phyloP scores from a whole-genome alignment of 73 alveolate genomes.

The Urostyla sp. region DNA sequence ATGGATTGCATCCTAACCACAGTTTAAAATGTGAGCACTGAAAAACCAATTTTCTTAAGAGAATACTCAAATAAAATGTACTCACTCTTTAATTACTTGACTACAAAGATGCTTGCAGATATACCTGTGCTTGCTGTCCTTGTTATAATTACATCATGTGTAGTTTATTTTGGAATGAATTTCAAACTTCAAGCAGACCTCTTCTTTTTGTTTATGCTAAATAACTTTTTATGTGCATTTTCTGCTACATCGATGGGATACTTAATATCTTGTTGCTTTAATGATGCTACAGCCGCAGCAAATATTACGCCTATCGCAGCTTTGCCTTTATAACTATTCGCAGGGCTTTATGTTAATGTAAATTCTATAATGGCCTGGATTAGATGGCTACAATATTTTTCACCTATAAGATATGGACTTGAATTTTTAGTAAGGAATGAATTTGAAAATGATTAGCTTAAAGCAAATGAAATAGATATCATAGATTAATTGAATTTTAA shows the following conservation, averaged over 20 bases:
- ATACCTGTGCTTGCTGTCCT: too few relatives aligned
- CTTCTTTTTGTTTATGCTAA: constrained; percentile 23
- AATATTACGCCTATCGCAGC: constrained; percentile 38
- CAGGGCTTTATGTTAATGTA: constrained; percentile 56
- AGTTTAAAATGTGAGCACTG: too few relatives aligned
- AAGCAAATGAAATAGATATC: background rate
- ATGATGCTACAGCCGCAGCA: constrained; percentile 54
- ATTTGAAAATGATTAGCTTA: background rate
- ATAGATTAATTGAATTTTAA: background rate
- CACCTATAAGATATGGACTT: constrained; percentile 60
- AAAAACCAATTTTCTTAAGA: constrained; percentile 79
- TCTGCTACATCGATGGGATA: constrained; percentile 55
- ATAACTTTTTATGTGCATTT: background rate
- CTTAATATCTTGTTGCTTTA: constrained; percentile 38
- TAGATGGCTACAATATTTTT: constrained; percentile 50
- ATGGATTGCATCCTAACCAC: too few relatives aligned
- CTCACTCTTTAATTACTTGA: too few relatives aligned
- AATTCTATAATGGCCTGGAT: constrained; percentile 12
- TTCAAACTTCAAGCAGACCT: background rate
- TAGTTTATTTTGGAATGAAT: background rate
- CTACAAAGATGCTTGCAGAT: too few relatives aligned
- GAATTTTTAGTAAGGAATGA: constrained; percentile 42
- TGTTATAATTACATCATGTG: background rate
- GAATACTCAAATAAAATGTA: too few relatives aligned
- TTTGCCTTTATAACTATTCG: constrained; percentile 44